Base-by-base conservation (phyloP, 306 rosid species). In the Acmispon strigosus region DNA sequence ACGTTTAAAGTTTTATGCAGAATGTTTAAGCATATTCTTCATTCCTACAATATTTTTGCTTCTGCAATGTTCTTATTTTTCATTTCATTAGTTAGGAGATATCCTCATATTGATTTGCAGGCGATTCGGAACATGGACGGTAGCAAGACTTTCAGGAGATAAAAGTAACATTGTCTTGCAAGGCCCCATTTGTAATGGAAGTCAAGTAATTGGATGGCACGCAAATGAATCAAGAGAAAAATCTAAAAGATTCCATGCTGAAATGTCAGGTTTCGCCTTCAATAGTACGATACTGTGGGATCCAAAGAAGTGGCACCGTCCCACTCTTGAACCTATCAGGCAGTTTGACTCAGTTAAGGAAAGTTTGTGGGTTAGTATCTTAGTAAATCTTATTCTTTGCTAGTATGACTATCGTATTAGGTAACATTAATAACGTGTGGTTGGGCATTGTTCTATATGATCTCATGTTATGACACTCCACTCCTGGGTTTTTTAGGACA, bases 281-380 rank as follows among this genome's bases (percentile, higher is more conserved):
- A 90, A 88, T 73, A 93, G 97, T 77, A 85, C 98, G 7, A 84
- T 90, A 74, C 84, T 93, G 5, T 93, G 97, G 98, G 92, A 88
- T 82, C 86, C 92, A 24, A 88, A 87, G 84, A 80, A 73, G 74
- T 86, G 96, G 96, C 92, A 79, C 81, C 87, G 90, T 22, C 90
- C 92, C 4, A 83, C 85, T 64, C 80, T 72, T 50, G 86, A 94
- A 61, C 94, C 92, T 62, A 86, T 89, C 70, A 75, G 90, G 75
- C 95, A 84, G 77, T 86, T 85, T n/a, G 89, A 87, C 57, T 71
- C 79, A 10, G 83, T 82, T 72, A 81, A 78, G 71, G 86, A 84
- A 59, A 85, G 60, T 70, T 80, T 89, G 63, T 84, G 75, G 86
- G 98, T 94, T 62, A 69, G 92, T 81, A 19, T 60, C 62, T 65